Evolutionary conservation across 139 green algal genomes (phyloP).

Genomic region (Chlamydomonas applanata): DNA sequence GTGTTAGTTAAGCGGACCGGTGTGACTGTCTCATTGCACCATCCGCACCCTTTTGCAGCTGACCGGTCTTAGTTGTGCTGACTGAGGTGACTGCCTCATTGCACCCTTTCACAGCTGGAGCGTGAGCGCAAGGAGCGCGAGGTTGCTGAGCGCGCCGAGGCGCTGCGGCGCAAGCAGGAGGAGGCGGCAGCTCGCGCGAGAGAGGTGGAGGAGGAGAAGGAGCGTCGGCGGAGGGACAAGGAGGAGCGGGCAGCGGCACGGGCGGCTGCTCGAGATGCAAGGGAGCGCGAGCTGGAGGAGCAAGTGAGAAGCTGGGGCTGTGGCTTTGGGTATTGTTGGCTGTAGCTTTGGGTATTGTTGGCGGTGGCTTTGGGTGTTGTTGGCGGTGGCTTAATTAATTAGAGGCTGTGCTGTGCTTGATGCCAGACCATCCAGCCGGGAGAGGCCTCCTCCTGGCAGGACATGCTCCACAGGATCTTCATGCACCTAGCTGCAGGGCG

Average conservation of each 20-base stretch:
- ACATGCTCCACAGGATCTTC: too few relatives aligned
- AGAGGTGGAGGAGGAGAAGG: not conserved
- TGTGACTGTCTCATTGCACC: too few relatives aligned
- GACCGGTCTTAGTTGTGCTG: not conserved
- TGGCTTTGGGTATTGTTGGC: not conserved
- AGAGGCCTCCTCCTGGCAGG: too few relatives aligned
- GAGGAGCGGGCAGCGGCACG: not conserved
- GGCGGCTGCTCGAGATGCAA: not conserved
- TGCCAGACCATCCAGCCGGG: too few relatives aligned
- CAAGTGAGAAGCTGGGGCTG: not conserved
- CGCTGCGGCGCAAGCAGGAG: not conserved
- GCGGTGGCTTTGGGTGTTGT: too few relatives aligned
- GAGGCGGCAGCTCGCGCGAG: not conserved
- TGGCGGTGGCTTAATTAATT: too few relatives aligned
- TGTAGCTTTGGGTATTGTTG: too few relatives aligned
- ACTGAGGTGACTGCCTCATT: not conserved
- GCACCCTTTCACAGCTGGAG: not conserved
- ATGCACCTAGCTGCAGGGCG: too few relatives aligned
- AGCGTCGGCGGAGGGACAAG: not conserved
- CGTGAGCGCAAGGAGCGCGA: not conserved
- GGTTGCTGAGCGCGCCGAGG: too few relatives aligned
- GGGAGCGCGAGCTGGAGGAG: not conserved
- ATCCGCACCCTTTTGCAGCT: too few relatives aligned
- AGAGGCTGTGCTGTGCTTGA: too few relatives aligned
- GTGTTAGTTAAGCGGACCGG: too few relatives aligned